Evolutionary conservation across 2,329 filamentous ascomycete genomes (phyloP).

Genomic region (Ceratocystis huliohia): DNA sequence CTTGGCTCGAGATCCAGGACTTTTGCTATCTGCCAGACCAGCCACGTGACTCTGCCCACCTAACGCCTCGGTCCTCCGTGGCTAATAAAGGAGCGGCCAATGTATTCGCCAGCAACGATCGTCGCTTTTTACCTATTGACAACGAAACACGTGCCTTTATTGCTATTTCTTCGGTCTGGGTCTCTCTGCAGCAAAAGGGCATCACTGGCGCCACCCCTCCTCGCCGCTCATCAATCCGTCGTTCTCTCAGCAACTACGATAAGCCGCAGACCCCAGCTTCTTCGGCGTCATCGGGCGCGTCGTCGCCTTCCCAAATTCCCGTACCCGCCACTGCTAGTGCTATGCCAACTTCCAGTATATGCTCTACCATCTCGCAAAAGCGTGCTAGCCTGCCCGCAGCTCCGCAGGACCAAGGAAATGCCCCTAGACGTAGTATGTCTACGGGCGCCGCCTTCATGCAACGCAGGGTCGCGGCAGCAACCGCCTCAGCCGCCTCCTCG

Average conservation of each 20-base stretch:
- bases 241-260: slow-evolving; percentile 7
- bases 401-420: background rate
- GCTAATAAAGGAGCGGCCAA: background rate
- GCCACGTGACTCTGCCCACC: slow-evolving; percentile 1
- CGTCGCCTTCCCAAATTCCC: background rate
- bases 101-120: slow-evolving; percentile 13
- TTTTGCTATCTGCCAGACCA: slow-evolving; percentile 18
- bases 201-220: slow-evolving; percentile 10
- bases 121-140: slow-evolving; percentile 23
- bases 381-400: slow-evolving; percentile 12
- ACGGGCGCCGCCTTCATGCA: slow-evolving; percentile 25
- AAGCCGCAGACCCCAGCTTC: slow-evolving; percentile 5
- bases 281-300: slow-evolving; percentile 7
- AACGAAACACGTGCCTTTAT: slow-evolving; percentile 23
- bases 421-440: slow-evolving; percentile 23
- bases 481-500: background rate
- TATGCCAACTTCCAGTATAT: background rate
- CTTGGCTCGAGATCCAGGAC: slow-evolving; percentile 56
- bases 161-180: slow-evolving; percentile 24
- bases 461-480: slow-evolving; percentile 16
- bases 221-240: slow-evolving; percentile 14
- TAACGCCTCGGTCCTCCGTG: slow-evolving; percentile 9
- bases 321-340: background rate
- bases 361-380: background rate
- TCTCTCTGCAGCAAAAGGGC: slow-evolving; percentile 24